These are phyloP conservation scores for Teratosphaeriaceae sp. DNA, from an alignment of 2,329 filamentous ascomycete genomes.

Conservation along the genomic window DNA sequence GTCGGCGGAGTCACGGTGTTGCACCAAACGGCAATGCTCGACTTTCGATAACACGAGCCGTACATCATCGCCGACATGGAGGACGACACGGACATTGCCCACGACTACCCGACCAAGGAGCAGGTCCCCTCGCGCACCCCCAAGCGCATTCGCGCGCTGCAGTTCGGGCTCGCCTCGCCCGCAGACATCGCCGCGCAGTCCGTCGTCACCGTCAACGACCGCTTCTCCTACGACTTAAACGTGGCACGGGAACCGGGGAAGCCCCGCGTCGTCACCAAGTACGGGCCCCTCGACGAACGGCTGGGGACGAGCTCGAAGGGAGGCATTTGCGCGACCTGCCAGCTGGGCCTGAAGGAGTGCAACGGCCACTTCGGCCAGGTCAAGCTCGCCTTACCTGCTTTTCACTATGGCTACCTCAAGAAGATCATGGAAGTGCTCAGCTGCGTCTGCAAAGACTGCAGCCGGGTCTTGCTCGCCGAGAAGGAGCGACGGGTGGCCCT, in stretches of 20 bases:
- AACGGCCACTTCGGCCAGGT: conserved; percentile 96
- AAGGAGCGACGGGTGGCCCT: conserved; percentile 69
- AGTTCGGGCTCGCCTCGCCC: conserved; percentile 82
- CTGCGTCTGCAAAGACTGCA: conserved; percentile 93
- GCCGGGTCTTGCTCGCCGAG: conserved; percentile 74
- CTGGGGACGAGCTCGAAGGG: conserved; percentile 85
- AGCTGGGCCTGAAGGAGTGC: conserved; percentile 72
- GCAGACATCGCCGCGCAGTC: conserved; percentile 94
- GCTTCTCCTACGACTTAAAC: conserved; percentile 85
- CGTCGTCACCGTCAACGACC: conserved; percentile 89
- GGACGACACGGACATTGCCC: conserved; percentile 14
- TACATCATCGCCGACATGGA: too few species aligned
- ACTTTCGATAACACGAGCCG: not conserved
- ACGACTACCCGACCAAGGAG: conserved; percentile 52
- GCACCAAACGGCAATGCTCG: not conserved
- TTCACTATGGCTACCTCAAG: conserved; percentile 93
- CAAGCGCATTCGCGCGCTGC: conserved; percentile 86
- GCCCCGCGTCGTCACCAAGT: conserved; percentile 64
- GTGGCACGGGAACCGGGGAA: conserved; percentile 39
- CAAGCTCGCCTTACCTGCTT: conserved; percentile 80
- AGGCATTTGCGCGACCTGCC: conserved; percentile 74
- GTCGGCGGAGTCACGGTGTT: not conserved
- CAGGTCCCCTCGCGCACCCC: conserved; percentile 85
- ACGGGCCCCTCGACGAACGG: conserved; percentile 83
- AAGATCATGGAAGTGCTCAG: conserved; percentile 89